Evolutionary conservation across 2,329 filamentous ascomycete genomes (phyloP).

Genomic region (Mollisia scopiformis): DNA sequence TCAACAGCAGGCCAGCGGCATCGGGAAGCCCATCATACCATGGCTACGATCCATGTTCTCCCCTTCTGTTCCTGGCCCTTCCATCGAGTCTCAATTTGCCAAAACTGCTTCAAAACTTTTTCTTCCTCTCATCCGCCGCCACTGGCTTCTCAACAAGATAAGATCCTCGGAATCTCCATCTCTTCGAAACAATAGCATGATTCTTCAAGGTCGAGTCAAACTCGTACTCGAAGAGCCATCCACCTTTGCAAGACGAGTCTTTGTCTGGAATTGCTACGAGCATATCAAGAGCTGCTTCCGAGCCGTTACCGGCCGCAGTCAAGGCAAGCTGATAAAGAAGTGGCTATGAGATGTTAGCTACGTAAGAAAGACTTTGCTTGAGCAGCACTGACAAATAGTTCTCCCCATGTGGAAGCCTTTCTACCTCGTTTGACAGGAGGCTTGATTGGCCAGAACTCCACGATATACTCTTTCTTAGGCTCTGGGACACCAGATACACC

Average conservation of each 20-base stretch:
- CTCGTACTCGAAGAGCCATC: constrained; percentile 2
- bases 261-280: not conserved
- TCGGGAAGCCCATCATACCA: no score
- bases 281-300: not conserved
- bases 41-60: not conserved
- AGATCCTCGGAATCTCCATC: not conserved
- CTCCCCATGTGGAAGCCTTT: not conserved
- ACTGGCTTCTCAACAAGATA: not conserved
- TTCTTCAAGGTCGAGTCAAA: not conserved
- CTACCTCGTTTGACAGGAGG: not conserved
- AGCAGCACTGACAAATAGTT: not conserved
- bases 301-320: not conserved
- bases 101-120: not conserved
- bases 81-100: not conserved
- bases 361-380: not conserved
- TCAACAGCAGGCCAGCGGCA: no score
- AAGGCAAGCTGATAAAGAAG: not conserved
- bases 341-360: not conserved
- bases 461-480: not conserved
- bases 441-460: not conserved
- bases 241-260: not conserved
- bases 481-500: not conserved
- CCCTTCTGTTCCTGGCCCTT: not conserved
- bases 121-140: not conserved
- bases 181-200: not conserved